These are phyloP conservation scores for Candida dajiaensis DNA, from an alignment of 805 yeast species.

Conservation along the genomic window DNA sequence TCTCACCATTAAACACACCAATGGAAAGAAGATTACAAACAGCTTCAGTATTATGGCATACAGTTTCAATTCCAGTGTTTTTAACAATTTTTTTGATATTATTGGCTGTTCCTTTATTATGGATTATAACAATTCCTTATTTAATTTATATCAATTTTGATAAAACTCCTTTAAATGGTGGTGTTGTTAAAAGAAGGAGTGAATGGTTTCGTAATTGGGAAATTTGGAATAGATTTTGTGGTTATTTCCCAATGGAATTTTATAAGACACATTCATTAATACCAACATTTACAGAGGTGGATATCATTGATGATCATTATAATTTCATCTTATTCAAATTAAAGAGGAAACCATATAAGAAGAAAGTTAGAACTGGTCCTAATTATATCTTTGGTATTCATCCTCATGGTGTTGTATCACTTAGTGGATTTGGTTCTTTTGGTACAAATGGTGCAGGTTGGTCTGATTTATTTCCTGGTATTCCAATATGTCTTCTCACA, in stretches of 20 bases:
- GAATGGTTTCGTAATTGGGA: constrained; percentile 47
- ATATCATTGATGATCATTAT: constrained; percentile 17
- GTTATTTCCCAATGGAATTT: constrained; percentile 73
- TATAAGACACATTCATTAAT: constrained; percentile 62
- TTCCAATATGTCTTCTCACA: constrained; percentile 74
- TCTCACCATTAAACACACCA: constrained; percentile 57
- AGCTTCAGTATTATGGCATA: constrained; percentile 65
- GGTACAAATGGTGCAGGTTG: constrained; percentile 79
- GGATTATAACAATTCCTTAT: constrained; percentile 68
- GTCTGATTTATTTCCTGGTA: constrained; percentile 70
- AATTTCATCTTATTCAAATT: constrained; percentile 12
- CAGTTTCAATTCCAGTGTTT: constrained; percentile 59
- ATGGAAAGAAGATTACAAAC: constrained; percentile 57
- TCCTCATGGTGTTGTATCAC: constrained; percentile 93
- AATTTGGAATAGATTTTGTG: constrained; percentile 67
- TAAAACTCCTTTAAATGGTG: constrained; percentile 72
- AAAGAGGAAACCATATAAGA: constrained; percentile 21
- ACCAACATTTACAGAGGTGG: constrained; percentile 58
- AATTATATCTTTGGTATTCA: constrained; percentile 87
- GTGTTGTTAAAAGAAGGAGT: constrained; percentile 51
- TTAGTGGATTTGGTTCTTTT: constrained; percentile 83
- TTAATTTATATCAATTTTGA: constrained; percentile 51
- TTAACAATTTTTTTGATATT: constrained; percentile 48
- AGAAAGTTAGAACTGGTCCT: constrained; percentile 48
- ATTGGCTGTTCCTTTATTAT: constrained; percentile 53